Percentiles rank a stretch among this genome's conserved stretches.
These are phyloP conservation scores for Nicotiana knightiana DNA, from an alignment of 257 asterid species.

Conservation along the genomic window DNA sequence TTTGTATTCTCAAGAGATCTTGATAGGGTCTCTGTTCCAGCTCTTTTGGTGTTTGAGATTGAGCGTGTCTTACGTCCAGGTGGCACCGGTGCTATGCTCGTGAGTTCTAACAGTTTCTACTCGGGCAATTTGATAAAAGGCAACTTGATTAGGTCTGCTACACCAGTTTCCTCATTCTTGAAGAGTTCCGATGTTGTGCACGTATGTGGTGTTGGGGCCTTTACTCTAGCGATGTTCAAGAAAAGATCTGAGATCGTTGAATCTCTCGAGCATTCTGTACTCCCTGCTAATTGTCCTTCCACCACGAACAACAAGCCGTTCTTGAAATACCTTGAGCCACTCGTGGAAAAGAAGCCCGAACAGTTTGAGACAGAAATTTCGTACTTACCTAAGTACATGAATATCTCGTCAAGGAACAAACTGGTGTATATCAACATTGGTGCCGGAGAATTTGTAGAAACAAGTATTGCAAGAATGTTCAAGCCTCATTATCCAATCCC, in stretches of 20 bases:
- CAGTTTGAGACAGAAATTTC: constrained; percentile 18
- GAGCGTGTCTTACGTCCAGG: constrained; percentile 86
- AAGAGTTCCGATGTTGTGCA: constrained; percentile 55
- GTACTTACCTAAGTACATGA: constrained; percentile 56
- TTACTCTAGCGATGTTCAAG: constrained; percentile 51
- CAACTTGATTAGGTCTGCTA: constrained; percentile 43
- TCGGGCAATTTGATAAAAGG: constrained; percentile 35
- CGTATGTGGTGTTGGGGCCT: constrained; percentile 46
- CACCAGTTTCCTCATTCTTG: constrained; percentile 44
- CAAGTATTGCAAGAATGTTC: constrained; percentile 33
- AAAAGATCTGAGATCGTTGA: constrained; percentile 38
- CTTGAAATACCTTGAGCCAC: constrained; percentile 64
- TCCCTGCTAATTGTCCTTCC: constrained; percentile 66
- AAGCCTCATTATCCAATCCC: constrained; percentile 38
- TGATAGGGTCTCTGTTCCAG: constrained; percentile 61
- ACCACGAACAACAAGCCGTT: constrained; percentile 42
- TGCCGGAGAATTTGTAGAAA: constrained; percentile 53
- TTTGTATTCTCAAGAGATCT: constrained; percentile 72
- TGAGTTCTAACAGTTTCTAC: constrained; percentile 36
- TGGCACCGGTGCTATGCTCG: constrained; percentile 70
- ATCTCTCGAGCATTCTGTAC: constrained; percentile 40
- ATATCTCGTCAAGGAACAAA: constrained; percentile 69
- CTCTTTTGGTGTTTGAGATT: constrained; percentile 67
- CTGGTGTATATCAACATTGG: constrained; percentile 68
- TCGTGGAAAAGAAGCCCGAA: constrained; percentile 11